A percentile compares a stretch with the other conserved stretches of the same genome.
phyloP scores from a whole-genome alignment of 1,284 basidiomycete genomes.

The Blastosporella zonata region DNA sequence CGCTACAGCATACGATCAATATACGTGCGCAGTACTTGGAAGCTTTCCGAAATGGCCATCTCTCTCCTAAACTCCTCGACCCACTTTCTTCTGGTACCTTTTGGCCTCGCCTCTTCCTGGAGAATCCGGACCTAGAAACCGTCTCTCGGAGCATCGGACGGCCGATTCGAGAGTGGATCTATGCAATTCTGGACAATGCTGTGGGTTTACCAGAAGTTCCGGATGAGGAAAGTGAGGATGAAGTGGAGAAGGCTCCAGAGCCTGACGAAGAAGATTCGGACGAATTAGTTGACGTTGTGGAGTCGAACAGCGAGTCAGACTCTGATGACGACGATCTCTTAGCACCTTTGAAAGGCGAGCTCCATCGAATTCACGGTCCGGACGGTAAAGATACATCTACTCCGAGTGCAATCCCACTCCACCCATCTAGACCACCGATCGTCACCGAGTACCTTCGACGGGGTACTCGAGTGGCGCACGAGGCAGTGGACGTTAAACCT shows the following conservation, averaged over 20 bases:
- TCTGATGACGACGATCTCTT: slow-evolving; percentile 43
- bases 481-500: slow-evolving; percentile 50
- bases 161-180: slow-evolving; percentile 63
- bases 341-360: slow-evolving; percentile 65
- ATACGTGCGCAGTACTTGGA: slow-evolving; percentile 50
- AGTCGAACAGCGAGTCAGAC: slow-evolving; percentile 39
- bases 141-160: slow-evolving; percentile 58
- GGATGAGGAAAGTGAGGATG: slow-evolving; percentile 14
- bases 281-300: slow-evolving; percentile 56
- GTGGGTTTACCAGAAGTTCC: slow-evolving; percentile 48
- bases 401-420: slow-evolving; percentile 29
- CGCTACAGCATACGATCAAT: slow-evolving; percentile 27
- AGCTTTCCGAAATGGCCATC: slow-evolving; percentile 59
- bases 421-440: slow-evolving; percentile 30
- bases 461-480: slow-evolving; percentile 61
- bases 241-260: slow-evolving; percentile 38
- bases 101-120: slow-evolving; percentile 72
- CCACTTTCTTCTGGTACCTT: slow-evolving; percentile 57
- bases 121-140: slow-evolving; percentile 70
- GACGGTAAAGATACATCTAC: slow-evolving; percentile 29
- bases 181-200: slow-evolving; percentile 65
- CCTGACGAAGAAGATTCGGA: slow-evolving; percentile 35
- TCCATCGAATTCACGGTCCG: slow-evolving; percentile 52
- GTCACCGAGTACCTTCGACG: slow-evolving; percentile 73
- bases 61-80: slow-evolving; percentile 60